Evolutionary conservation across 2,329 filamentous ascomycete genomes (phyloP), one percentile per base, ranked within the genome.

Genomic region (Phaeosphaeriaceae sp.): DNA sequence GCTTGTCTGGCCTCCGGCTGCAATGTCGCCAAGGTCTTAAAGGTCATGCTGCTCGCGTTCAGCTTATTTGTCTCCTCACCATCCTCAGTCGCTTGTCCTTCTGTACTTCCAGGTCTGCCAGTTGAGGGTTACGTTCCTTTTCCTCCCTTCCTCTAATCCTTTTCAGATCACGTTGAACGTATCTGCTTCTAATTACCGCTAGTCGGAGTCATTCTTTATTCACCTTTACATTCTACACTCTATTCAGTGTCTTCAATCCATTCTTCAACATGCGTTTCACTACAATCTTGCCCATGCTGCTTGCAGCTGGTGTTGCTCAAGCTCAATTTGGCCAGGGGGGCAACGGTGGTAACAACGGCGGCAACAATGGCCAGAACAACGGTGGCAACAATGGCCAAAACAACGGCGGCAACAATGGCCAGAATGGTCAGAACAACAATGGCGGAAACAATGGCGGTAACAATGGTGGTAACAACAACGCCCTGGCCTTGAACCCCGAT

Each of bases 71-170:
- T 62, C 66, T 62, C 65, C 60, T 61, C 53, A 68, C 66, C 67
- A 73, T 73, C 71, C 63, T 72, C 73, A 67, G 65, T 73, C 68
- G 68, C 62, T 71, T 67, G 57, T 69, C 66, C 61, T 61, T 61
- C 61, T 61, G 62, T 64, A 65, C 53, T 47, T 67, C 51, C 58
- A 67, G 69, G 67, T 65, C 64, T 64, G 63, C 65, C 68, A 65
- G 57, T 75, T 66, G 73, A 74, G 73, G 74, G 72, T 78, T 77
- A 77, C 75, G 66, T 76, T 78, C 76, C 73, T 78, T 78, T 77
- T 66, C 71, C 63, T 64, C 66, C 58, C 63, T 72, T 74, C 70
- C 66, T 73, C 72, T 71, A 70, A 71, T 76, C 68, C 61, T 71
- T 68, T 70, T 60, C 58, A 74, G 75, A 73, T 70, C 60, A 76